These are phyloP conservation scores for Stephania japonica DNA, from an alignment of 164 flowering plant species.

Conservation along the genomic window DNA sequence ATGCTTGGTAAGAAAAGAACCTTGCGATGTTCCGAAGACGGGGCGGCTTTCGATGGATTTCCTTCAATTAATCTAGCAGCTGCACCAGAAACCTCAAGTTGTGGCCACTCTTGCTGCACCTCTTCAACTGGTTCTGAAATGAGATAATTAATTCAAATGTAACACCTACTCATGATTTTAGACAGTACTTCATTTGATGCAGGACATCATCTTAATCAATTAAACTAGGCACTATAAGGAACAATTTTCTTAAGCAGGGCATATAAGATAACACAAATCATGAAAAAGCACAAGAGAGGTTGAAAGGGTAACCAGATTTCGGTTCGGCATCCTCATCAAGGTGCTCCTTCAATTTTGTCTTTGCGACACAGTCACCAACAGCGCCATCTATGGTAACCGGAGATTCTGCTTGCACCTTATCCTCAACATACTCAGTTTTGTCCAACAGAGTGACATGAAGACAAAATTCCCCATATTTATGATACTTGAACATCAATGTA, in stretches of 20 bases:
- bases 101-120: background rate
- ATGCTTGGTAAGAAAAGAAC: background rate
- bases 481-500: background rate
- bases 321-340: background rate
- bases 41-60: background rate
- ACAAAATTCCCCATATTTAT: background rate
- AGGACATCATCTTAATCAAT: no score
- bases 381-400: background rate
- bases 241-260: background rate
- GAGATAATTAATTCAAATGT: no score
- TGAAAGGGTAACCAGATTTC: background rate
- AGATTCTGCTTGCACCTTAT: background rate
- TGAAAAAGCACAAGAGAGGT: background rate
- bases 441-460: background rate
- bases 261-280: background rate
- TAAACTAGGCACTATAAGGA: background rate
- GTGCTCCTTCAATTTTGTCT: no score
- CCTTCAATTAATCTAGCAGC: background rate
- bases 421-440: background rate
- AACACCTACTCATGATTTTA: no score
- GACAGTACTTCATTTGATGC: no score
- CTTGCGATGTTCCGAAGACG: background rate
- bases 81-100: background rate
- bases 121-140: conserved; percentile 1
- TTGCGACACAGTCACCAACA: background rate